Percentiles rank a stretch among this genome's conserved stretches.
phyloP scores from a whole-genome alignment of 2,329 filamentous ascomycete species.

The Colletotrichum acutatum region DNA sequence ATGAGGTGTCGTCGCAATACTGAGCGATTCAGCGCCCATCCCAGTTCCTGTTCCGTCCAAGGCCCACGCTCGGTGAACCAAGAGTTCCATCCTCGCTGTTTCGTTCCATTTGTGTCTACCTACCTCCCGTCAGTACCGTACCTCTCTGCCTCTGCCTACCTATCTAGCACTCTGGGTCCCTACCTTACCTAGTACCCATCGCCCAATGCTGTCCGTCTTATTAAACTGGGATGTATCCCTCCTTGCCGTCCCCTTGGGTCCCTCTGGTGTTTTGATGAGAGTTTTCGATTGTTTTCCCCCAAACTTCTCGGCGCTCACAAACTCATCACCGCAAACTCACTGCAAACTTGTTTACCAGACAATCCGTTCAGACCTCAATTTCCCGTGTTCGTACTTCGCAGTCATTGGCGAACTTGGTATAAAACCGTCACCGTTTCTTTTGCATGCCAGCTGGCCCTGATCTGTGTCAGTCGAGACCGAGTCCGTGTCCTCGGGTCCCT shows the following conservation, averaged over 20 bases:
- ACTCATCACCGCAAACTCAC: background rate
- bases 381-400: background rate
- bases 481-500: constrained; percentile 5
- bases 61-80: background rate
- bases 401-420: background rate
- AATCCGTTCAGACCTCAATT: background rate
- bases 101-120: background rate
- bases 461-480: background rate
- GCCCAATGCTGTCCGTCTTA: background rate
- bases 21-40: constrained; percentile 19
- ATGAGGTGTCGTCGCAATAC: constrained; percentile 14
- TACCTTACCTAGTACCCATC: no score
- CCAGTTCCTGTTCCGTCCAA: constrained; percentile 8
- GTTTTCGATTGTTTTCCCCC: background rate
- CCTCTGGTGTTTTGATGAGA: background rate
- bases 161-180: background rate
- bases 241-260: background rate
- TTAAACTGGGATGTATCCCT: constrained; percentile 1
- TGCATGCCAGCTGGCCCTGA: background rate
- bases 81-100: constrained; percentile 1
- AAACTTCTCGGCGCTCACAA: background rate
- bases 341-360: background rate
- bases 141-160: background rate
- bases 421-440: background rate
- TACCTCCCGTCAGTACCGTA: no score